Base-by-base conservation (phyloP, 495 filamentous ascomycete species). In the Tuber melanosporum region DNA sequence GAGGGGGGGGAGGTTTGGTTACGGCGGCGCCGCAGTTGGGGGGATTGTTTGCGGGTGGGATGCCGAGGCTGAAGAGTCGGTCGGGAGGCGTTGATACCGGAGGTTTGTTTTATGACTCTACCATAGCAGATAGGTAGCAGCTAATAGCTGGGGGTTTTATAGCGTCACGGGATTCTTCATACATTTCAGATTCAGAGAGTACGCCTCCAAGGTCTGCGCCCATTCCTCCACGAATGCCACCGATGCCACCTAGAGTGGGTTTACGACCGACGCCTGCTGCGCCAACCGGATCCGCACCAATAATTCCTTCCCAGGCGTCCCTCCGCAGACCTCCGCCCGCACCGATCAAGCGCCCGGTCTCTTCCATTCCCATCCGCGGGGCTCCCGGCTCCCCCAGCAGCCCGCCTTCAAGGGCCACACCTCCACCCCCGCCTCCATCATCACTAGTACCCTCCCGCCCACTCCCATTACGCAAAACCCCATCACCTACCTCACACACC, bases 11-110 rank as follows among this genome's bases (percentile, higher is more conserved):
- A 62, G 85, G 84, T 77, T 82, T 77, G 26, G 84, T 87, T 47
- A 87, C 89, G 42, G 85, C 90, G 39, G 89, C 93, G 26, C 93
- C 94, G 44, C 95, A 98, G 83, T 84, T 99, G 47, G 94, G 87
- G 14, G 95, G 96, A 6, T 85, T 99, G 42, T 97, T 99, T 82
- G 94, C 93, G 14, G 94, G 94, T 45, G 96, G 95, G 45, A 98
- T 98, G 88, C 95, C 95, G 4, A 98, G 97, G 85, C 82, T 99
- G 78, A 91, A 91, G 84, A 97, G 94, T 85, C 90, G 92, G 17
- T 89, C 88, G 46, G 94, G 92, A 42, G 95, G 95, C 36, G 87
- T 99, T 74, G 90, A 97, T 84, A 98, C 95, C 19, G 95, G 95
- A 84, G 89, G 89, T 90, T 83, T 83, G 86, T 62, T 62, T 71